Base-by-base conservation (phyloP, 805 yeast species). In the Candida golubevii region DNA sequence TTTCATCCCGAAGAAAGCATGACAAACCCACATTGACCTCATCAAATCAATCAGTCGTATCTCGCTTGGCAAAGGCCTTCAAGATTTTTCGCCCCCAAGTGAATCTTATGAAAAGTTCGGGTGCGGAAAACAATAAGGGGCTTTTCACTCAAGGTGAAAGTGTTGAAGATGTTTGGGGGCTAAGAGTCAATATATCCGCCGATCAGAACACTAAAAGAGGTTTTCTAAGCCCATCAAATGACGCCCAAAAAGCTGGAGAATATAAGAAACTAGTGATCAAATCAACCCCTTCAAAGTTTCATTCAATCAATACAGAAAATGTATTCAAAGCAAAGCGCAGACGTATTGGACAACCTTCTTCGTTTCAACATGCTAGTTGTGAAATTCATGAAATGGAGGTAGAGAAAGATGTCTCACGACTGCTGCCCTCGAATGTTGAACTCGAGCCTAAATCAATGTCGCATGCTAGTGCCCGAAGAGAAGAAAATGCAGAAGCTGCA, bases 301-400 rank as follows among this genome's bases (percentile, higher is more conserved):
- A 71, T 47, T 49, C 68, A 27, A 71, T 71, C 36, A 65, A 71
- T 47, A 70, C 74, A 1, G 68, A 71, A 46, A 65, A 63, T 42
- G 74, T 71, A 0, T 58, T 71, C 41, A 61, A 53, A 36, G 42
- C 63, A n/a, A 68, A 65, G 39, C 61, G 62, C 42, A 63, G 63
- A 48, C 59, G 67, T 42, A 54, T 65, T 7, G 45, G 23, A 5
- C 23, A 18, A 18, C 23, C 23, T 18, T 18, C 5, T 18, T 18
- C 23, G 4, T 18, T 3, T 5, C 23, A 18, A 18, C 23, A 18
- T 18, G 23, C 23, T 18, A 18, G 23, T 18, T 5, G 23, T 18
- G 23, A 18, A 18, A 18, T 5, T 18, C 23, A 3, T 18, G 23
- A 18, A 18, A 18, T 18, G 23, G 23, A 18, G 23, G 23, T 18